Percentiles rank a stretch among this genome's conserved stretches.
These are phyloP conservation scores for Agaricus subrufescens DNA, from an alignment of 768 basidiomycete species.

Conservation along the genomic window DNA sequence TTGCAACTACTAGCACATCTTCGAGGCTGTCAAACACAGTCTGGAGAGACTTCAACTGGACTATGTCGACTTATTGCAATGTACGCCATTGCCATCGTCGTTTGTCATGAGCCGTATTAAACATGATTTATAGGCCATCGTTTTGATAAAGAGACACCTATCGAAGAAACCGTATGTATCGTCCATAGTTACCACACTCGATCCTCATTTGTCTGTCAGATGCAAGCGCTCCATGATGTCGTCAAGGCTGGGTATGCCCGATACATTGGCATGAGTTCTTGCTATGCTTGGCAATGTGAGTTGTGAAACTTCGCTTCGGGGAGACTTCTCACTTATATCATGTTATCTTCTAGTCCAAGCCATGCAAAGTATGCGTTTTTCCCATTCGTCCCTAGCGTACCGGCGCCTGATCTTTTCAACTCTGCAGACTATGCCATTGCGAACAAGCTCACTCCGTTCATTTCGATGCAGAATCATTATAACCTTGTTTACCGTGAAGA, in stretches of 20 bases:
- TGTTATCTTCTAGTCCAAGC: conserved; percentile 34
- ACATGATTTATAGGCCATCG: conserved; percentile 36
- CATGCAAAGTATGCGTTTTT: conserved; percentile 44
- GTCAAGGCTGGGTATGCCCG: conserved; percentile 59
- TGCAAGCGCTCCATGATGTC: conserved; percentile 69
- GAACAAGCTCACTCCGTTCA: conserved; percentile 56
- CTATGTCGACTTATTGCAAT: conserved; percentile 74
- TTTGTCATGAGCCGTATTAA: background rate
- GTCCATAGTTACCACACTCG: background rate
- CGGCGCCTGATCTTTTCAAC: background rate
- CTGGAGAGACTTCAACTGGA: conserved; percentile 68
- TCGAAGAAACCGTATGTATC: conserved; percentile 43
- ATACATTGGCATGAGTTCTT: conserved; percentile 57
- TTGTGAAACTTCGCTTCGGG: background rate
- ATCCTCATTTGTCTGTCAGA: conserved; percentile 24
- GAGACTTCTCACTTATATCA: background rate
- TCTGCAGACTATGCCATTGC: conserved; percentile 52
- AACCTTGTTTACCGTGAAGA: conserved; percentile 61
- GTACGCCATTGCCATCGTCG: conserved; percentile 23
- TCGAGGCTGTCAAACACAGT: conserved; percentile 58
- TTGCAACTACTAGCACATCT: conserved; percentile 48
- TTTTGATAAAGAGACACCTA: conserved; percentile 54
- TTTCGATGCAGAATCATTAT: conserved; percentile 70
- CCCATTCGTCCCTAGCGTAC: background rate
- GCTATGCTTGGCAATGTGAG: conserved; percentile 52